Evolutionary conservation across 2,329 filamentous ascomycete species (phyloP).

Genomic region (Cercospora sp.): DNA sequence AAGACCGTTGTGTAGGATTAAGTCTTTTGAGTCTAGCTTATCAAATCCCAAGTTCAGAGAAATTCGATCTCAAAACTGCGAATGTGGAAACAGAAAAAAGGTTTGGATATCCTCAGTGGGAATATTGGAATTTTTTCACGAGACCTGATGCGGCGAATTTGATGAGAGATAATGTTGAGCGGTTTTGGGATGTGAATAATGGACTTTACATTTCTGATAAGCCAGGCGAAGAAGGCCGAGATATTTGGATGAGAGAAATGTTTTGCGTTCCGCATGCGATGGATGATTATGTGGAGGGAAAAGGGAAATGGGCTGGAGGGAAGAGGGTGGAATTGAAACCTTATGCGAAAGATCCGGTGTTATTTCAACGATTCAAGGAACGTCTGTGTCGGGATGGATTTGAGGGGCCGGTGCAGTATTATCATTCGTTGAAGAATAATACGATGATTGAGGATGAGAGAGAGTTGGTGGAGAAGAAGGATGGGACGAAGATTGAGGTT

Average conservation of each 20-base stretch:
- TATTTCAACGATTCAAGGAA: slow-evolving; percentile 39
- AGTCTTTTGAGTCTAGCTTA: slow-evolving; percentile 49
- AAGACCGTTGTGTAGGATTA: slow-evolving; percentile 45
- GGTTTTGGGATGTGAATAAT: slow-evolving; percentile 34
- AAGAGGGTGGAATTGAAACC: slow-evolving; percentile 34
- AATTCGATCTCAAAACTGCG: slow-evolving; percentile 43
- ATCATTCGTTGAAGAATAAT: slow-evolving; percentile 37
- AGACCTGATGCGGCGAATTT: slow-evolving; percentile 28
- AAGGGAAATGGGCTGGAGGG: slow-evolving; percentile 24
- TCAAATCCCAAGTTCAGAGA: slow-evolving; percentile 29
- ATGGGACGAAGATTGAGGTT: slow-evolving; percentile 35
- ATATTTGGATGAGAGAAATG: slow-evolving; percentile 40
- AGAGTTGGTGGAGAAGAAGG: slow-evolving; percentile 29
- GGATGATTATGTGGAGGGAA: slow-evolving; percentile 35
- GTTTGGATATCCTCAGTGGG: slow-evolving; percentile 44
- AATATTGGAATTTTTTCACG: slow-evolving; percentile 53
- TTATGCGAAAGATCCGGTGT: slow-evolving; percentile 39
- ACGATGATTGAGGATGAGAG: slow-evolving; percentile 35
- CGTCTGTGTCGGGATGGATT: slow-evolving; percentile 38
- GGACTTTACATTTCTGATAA: slow-evolving; percentile 26
- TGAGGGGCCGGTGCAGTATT: slow-evolving; percentile 43
- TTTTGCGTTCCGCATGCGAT: slow-evolving; percentile 44
- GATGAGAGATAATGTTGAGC: slow-evolving; percentile 30
- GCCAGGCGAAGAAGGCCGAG: slow-evolving; percentile 30
- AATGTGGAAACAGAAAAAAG: slow-evolving; percentile 39